phyloP scores from a whole-genome alignment of 768 basidiomycete genomes.

The Boletus vermiculosoides region DNA sequence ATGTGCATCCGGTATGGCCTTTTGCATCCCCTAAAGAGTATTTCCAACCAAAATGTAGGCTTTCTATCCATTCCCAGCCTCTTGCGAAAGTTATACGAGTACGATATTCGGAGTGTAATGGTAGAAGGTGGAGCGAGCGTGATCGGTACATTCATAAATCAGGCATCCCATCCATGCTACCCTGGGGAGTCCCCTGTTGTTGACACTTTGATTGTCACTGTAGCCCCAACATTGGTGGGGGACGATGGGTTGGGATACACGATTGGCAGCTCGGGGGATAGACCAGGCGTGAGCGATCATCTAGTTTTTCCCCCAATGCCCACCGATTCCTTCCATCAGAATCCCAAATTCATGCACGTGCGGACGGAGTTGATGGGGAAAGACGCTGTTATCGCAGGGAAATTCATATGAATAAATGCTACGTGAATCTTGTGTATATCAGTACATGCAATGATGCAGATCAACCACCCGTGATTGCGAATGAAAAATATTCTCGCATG shows the following conservation, averaged over 20 bases:
- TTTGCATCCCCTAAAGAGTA: background rate
- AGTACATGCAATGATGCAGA: background rate
- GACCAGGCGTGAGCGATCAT: slow-evolving; percentile 16
- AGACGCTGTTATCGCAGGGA: slow-evolving; percentile 33
- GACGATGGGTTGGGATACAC: slow-evolving; percentile 61
- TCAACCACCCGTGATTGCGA: background rate
- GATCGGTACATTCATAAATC: slow-evolving; percentile 52
- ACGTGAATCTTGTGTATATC: background rate
- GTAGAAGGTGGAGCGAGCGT: slow-evolving; percentile 91
- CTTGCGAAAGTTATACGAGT: slow-evolving; percentile 49
- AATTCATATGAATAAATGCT: slow-evolving; percentile 12
- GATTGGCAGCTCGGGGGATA: slow-evolving; percentile 14
- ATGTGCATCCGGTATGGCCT: slow-evolving; percentile 36
- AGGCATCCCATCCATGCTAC: slow-evolving; percentile 6
- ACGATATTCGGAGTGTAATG: slow-evolving; percentile 79
- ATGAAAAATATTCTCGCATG: background rate
- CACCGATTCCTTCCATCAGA: slow-evolving; percentile 8
- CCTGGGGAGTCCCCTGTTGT: slow-evolving; percentile 38
- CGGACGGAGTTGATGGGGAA: slow-evolving; percentile 32
- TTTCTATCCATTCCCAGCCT: slow-evolving; percentile 46
- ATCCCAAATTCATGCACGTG: slow-evolving; percentile 30
- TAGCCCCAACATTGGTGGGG: slow-evolving; percentile 85
- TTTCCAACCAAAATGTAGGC: slow-evolving; percentile 25
- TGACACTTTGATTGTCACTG: slow-evolving; percentile 79
- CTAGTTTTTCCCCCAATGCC: background rate